Evolutionary conservation across 768 basidiomycete species (phyloP).

Genomic region (Tulasnella sp.): DNA sequence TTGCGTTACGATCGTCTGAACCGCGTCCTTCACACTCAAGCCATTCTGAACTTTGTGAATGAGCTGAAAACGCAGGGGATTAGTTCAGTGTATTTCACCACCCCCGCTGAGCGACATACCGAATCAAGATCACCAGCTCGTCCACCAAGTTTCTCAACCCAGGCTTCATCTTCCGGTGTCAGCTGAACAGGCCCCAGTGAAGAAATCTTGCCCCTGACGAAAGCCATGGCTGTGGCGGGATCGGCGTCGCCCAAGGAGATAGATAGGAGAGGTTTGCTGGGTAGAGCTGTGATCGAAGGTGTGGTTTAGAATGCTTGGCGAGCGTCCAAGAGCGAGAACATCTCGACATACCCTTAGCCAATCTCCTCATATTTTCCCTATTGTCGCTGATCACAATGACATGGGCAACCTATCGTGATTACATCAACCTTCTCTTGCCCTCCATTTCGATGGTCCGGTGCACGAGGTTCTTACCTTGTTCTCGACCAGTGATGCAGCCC

Average conservation of each 20-base stretch:
- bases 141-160: conserved; percentile 78
- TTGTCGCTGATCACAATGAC: conserved; percentile 89
- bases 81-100: neutral
- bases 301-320: no score
- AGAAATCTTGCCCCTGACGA: conserved; percentile 64
- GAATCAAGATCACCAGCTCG: conserved; percentile 84
- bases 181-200: conserved; percentile 42
- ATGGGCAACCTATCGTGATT: conserved; percentile 66
- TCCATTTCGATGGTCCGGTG: neutral
- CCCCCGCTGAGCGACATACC: conserved; percentile 44
- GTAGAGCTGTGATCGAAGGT: conserved; percentile 57
- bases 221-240: conserved; percentile 66
- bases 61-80: conserved; percentile 45
- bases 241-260: conserved; percentile 86
- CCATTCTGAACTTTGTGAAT: conserved; percentile 81
- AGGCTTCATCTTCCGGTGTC: conserved; percentile 50
- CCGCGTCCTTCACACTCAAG: conserved; percentile 66
- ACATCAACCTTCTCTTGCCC: neutral
- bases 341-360: conserved; percentile 61
- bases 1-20: conserved; percentile 82
- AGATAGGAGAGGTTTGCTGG: conserved; percentile 72
- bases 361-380: conserved; percentile 75
- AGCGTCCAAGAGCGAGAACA: neutral
- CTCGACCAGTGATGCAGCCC: conserved; percentile 79
- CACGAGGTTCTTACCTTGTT: conserved; percentile 53